Evolutionary conservation across 176 grass and related monocot species (phyloP).

Genomic region (Ensete glaucum): DNA sequence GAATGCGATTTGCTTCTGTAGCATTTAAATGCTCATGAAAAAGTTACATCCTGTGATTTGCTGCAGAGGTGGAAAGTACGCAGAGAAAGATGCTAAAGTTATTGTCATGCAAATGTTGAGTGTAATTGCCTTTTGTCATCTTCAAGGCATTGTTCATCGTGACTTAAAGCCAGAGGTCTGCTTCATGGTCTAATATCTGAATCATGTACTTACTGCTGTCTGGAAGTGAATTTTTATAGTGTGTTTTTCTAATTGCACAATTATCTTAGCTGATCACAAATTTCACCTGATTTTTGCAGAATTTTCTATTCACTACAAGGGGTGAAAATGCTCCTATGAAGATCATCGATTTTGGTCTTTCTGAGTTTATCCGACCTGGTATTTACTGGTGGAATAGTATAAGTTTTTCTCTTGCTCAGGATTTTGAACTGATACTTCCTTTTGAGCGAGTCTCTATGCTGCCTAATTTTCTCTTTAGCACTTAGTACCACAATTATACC

Average conservation of each 20-base stretch:
- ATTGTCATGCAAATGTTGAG: slow-evolving; percentile 88
- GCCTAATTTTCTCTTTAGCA: no score
- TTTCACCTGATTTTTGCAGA: slow-evolving; percentile 44
- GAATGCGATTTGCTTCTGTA: slow-evolving; percentile 21
- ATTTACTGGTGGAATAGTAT: slow-evolving; percentile 14
- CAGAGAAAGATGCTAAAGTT: slow-evolving; percentile 82
- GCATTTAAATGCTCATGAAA: slow-evolving; percentile 21
- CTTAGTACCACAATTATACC: no score
- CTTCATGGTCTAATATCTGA: slow-evolving; percentile 5
- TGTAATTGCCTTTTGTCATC: slow-evolving; percentile 96
- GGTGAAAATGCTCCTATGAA: slow-evolving; percentile 94
- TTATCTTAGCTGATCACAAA: slow-evolving; percentile 20
- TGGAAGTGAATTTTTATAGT: slow-evolving; percentile 2
- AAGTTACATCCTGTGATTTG: slow-evolving; percentile 22
- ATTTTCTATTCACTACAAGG: slow-evolving; percentile 83
- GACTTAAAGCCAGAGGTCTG: slow-evolving; percentile 99
- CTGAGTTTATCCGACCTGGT: slow-evolving; percentile 96
- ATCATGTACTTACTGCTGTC: slow-evolving; percentile 16
- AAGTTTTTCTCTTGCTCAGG: background rate
- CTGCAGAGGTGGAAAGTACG: slow-evolving; percentile 81
- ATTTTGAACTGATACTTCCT: background rate
- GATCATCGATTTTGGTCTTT: slow-evolving; percentile 98
- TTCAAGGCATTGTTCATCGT: slow-evolving; percentile 95
- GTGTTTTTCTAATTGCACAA: slow-evolving; percentile 2
- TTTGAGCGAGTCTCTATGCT: background rate